Conservation (phyloP, 2,329 filamentous ascomycete species). For the Sphaerulina musiva region DNA sequence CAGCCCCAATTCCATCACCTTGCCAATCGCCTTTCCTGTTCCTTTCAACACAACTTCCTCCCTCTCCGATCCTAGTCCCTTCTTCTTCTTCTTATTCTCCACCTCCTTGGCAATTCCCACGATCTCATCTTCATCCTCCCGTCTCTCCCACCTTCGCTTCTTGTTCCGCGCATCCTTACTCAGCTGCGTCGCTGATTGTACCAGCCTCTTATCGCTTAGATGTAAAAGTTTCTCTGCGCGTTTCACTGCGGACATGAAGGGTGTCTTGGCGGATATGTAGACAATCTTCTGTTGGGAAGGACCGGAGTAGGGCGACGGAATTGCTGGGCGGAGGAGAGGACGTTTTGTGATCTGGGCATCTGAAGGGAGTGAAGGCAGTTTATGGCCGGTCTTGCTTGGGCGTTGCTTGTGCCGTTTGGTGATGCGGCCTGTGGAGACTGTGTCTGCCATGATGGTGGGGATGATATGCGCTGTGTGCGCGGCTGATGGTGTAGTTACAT, state of each 20-base stretch:
- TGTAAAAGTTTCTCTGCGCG: constrained; percentile 59
- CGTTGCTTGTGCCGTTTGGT: not conserved
- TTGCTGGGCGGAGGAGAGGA: constrained; percentile 51
- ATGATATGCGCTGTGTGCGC: not conserved
- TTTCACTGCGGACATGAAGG: constrained; percentile 62
- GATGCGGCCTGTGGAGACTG: constrained; percentile 1
- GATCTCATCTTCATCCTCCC: constrained; percentile 24
- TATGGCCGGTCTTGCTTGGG: not conserved
- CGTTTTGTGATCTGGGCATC: constrained; percentile 45
- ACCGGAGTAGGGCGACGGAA: constrained; percentile 49
- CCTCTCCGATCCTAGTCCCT: constrained; percentile 25
- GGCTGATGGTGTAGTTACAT: not conserved
- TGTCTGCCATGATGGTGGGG: not conserved
- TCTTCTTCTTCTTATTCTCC: constrained; percentile 24
- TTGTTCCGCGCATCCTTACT: constrained; percentile 24
- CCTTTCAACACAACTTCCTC: constrained; percentile 55
- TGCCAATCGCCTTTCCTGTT: constrained; percentile 60
- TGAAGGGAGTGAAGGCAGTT: constrained; percentile 10
- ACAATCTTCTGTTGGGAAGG: constrained; percentile 50
- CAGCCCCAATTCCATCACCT: constrained; percentile 55
- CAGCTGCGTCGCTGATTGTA: constrained; percentile 37
- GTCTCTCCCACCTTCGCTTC: constrained; percentile 9
- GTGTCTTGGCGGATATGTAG: constrained; percentile 59
- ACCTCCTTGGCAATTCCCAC: constrained; percentile 36
- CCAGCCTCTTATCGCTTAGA: constrained; percentile 47